Evolutionary conservation across 176 grass and related monocot genomes (phyloP), one percentile per base, ranked within the genome.

Genomic region (Themeda triandra): DNA sequence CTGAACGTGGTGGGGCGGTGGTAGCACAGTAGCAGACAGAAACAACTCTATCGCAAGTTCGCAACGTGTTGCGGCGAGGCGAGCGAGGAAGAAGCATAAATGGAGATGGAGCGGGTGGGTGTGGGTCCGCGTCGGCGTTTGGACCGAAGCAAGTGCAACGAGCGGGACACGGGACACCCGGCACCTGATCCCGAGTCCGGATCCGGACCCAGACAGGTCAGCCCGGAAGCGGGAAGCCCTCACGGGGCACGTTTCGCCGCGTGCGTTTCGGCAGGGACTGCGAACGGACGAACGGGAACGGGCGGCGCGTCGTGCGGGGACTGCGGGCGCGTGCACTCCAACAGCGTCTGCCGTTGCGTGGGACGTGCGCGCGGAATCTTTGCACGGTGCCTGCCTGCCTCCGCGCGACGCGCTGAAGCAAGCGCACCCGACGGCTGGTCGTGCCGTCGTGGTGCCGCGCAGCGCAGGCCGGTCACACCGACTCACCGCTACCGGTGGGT

Each of bases 311-410:
- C 30, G 71, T 77, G 80, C 37, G 67, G 32, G 46, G 9, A 68
- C 87, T 77, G 80, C 37, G 67, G 32, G 46, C 13, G 76, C 87
- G 76, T 84, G 87, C 76, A 69, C 87, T 30, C 73, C 30, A 79
- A 45, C 30, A 79, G 45, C 46, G 18, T 10, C 24, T 68, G 28
- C 25, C 6, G 28, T 11, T 48, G 46, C 46, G n/a, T 1, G 28
- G 36, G 60, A 1, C 60, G 46, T 75, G 87, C 46, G 54, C 48
- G 63, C 32, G 80, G 80, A 87, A 84, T 83, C 84, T 88, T 78
- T 48, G 48, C 48, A 62, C 60, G 77, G 58, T 32, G 23, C 45
- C 79, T 21, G 76, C 63, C 30, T 58, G 69, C 27, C 41, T 13
- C 48, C 18, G 19, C 58, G 58, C 58, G 58, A 62, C 58, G 58